These are phyloP conservation scores for Uronychia setigera DNA, from an alignment of 73 alveolate genomes.

Conservation along the genomic window DNA sequence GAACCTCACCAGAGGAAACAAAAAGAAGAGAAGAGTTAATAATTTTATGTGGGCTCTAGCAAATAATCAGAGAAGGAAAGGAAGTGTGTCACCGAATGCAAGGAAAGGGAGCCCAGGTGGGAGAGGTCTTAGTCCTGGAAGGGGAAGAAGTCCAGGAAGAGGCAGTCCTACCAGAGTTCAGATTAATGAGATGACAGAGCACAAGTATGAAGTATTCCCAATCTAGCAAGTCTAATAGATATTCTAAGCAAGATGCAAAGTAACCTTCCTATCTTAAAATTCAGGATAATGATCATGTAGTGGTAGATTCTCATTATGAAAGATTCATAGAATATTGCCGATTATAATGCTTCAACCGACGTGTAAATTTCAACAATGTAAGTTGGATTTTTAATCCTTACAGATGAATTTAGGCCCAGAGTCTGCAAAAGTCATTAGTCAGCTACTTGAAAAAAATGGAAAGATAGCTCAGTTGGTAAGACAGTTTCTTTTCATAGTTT, in stretches of 20 bases:
- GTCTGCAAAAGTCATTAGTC: neutral
- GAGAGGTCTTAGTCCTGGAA: neutral
- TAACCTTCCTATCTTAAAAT: neutral
- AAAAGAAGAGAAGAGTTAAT: neutral
- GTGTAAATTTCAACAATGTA: slow-evolving; percentile 29
- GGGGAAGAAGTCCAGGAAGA: neutral
- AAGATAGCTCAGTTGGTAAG: slow-evolving; percentile 11
- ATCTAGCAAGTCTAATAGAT: neutral
- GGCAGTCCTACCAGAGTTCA: neutral
- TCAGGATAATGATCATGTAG: neutral
- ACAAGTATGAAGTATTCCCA: neutral
- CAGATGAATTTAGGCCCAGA: slow-evolving; percentile 30
- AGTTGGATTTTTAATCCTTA: neutral
- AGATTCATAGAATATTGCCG: slow-evolving; percentile 43
- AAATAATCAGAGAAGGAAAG: neutral
- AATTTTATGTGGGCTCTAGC: neutral
- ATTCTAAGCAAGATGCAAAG: neutral
- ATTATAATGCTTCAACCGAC: slow-evolving; percentile 24
- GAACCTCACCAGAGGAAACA: too few relatives aligned
- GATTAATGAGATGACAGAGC: neutral
- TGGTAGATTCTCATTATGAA: neutral
- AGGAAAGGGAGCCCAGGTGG: neutral
- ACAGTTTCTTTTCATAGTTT: neutral
- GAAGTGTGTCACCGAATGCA: neutral
- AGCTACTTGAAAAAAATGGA: slow-evolving; percentile 1